These are phyloP conservation scores for Trametes polyzona DNA, from an alignment of 1,284 basidiomycete species.

Conservation along the genomic window DNA sequence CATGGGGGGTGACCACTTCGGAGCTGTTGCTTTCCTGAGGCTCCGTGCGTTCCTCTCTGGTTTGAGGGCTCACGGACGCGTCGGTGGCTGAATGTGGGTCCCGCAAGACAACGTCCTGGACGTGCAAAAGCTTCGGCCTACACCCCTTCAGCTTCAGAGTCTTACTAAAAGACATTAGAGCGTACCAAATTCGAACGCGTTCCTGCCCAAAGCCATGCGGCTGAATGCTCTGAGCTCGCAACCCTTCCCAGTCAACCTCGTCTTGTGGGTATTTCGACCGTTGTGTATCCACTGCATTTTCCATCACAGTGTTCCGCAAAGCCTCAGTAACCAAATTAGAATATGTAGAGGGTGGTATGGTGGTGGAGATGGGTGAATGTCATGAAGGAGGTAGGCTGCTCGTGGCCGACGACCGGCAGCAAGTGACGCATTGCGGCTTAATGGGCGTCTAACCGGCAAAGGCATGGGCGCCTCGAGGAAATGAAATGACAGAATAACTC, in stretches of 20 bases:
- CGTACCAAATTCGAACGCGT: constrained; percentile 62
- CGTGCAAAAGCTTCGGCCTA: constrained; percentile 54
- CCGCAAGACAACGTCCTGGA: constrained; percentile 16
- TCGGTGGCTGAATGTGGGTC: constrained; percentile 7
- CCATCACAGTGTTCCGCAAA: too few species aligned
- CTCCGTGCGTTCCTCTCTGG: background rate
- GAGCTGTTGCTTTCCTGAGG: background rate
- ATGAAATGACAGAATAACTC: too few species aligned
- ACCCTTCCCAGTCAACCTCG: constrained; percentile 55
- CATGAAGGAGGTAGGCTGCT: too few species aligned
- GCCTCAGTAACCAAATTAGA: too few species aligned
- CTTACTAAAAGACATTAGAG: background rate
- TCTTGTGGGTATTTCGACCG: too few species aligned
- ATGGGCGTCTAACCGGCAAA: background rate
- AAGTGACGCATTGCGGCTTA: too few species aligned
- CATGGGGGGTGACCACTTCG: constrained; percentile 47
- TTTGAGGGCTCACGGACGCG: background rate
- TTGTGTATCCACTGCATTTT: too few species aligned
- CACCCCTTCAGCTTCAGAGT: constrained; percentile 8
- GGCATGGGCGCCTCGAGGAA: background rate
- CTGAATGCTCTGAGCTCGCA: constrained; percentile 53
- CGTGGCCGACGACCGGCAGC: too few species aligned
- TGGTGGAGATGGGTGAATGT: too few species aligned
- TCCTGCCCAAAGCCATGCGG: constrained; percentile 67
- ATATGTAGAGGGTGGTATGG: too few species aligned